Base-by-base conservation (phyloP, 106 monocot species). In the Ottelia alismoides region DNA sequence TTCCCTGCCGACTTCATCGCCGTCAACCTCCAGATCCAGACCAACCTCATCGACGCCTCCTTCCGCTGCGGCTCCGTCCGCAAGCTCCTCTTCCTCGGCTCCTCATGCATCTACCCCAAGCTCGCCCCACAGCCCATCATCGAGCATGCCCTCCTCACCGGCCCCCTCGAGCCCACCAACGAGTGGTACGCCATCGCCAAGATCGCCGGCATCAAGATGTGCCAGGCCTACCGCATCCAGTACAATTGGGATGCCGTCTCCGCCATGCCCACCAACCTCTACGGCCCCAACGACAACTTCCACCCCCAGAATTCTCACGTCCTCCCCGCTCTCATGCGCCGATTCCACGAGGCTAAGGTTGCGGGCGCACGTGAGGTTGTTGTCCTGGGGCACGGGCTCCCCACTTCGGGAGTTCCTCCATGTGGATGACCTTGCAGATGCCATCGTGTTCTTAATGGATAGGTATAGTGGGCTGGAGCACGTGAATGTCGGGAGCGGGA, bases 151-250 rank as follows among this genome's bases (percentile, higher is more conserved):
- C 81, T 82, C 28, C 72, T 87, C 31, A 50, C 82, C 20, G 87
- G 72, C 49, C 82, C 87, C 3, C 81, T 87, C 25, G 87, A 87
- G 68, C 87, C 87, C 50, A 87, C 87, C 66, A 87, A 87, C 57
- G 78, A 87, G 68, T 78, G 81, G 87, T 85, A 80, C 58, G 87
- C 87, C 51, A 52, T 87, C 14, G 87, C 87, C 27, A 87, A 87
- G 78, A 87, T 87, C 56, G 77, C 87, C 49, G 82, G 87, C 35
- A 81, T 87, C 68, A 76, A 82, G 69, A 75, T 77, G 71, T 87
- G 87, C 68, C 87, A 87, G 69, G 81, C 74, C 2, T 87, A 72
- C 30, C 55, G 66, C 30, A 60, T 87, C 56, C 87, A 87, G 66
- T 60, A 78, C 32, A 66, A 67, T 10, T 63, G 76, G 24, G 70